Base-by-base conservation (phyloP, 495 filamentous ascomycete genomes). In the Ascodesmis nigricans region DNA sequence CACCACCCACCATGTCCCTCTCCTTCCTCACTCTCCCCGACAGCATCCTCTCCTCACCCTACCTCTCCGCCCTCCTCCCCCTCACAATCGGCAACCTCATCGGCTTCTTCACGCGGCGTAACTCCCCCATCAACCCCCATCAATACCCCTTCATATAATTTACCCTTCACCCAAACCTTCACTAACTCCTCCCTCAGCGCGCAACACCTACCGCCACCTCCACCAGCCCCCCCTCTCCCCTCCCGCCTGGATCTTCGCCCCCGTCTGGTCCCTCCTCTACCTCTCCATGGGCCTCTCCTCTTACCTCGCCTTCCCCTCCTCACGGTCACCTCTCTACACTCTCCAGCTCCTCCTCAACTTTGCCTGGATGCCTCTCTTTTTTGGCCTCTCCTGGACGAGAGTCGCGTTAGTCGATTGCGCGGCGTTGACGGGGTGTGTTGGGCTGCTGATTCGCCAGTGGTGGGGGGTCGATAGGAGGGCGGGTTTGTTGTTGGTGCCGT, bases 331-430 rank as follows among this genome's bases (percentile, higher is more conserved):
- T 0, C 62, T 91, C 10, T 93, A 91, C 60, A 75, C 73, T 4
- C 66, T 73, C 29, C 83, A 92, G 50, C 71, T 93, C 5, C 73
- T 61, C 13, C 55, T 92, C 9, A 92, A 93, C 52, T 57, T 87
- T 13, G 52, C 74, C 30, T 95, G 78, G 80, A 92, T 87, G 79
- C 84, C 84, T 1, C 65, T 92, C 5, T 95, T 93, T 63, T 92
- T 91, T 50, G 63, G 65, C 0, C 43, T 75, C 21, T 64, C 68
- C 24, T 63, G 67, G 16, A 78, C 80, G 2, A 64, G 71, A 37
- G 66, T 69, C 49, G 82, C 81, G 1, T 65, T 81, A 5, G 66
- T 62, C 3, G 77, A 93, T 57, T 72, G 90, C 31, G 58, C 75
- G 2, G 63, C 72, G 1, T 57, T 93, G 7, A 63, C 69, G 1